Percentiles rank a stretch among this genome's conserved stretches.
Conservation (phyloP, 2,329 filamentous ascomycete genomes). For the Trichoderma atrobrunneum region DNA sequence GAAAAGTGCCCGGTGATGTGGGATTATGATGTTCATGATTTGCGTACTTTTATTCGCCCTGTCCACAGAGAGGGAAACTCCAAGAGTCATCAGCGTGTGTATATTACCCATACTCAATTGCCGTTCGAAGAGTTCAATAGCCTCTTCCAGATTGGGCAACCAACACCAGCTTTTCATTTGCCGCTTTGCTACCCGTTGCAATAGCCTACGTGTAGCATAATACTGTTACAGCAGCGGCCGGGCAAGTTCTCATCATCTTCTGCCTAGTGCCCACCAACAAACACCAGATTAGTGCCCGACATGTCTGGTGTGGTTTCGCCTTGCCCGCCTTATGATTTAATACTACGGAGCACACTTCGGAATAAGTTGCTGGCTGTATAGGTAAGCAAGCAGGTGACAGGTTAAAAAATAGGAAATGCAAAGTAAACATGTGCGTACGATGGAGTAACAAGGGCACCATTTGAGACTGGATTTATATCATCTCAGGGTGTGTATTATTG, state of each 20-base stretch:
- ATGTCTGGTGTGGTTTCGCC: background rate
- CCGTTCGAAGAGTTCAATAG: background rate
- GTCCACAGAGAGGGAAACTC: background rate
- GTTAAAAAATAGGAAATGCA: background rate
- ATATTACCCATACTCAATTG: background rate
- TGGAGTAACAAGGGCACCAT: background rate
- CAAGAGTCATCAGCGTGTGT: background rate
- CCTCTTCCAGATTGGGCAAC: background rate
- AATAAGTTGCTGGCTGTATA: background rate
- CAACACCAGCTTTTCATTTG: background rate
- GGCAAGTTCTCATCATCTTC: background rate
- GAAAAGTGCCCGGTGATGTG: background rate
- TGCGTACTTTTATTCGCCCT: background rate
- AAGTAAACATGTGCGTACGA: background rate
- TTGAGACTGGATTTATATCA: background rate
- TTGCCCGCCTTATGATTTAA: background rate
- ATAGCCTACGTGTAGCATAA: background rate
- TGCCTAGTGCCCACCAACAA: background rate
- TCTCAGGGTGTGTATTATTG: background rate
- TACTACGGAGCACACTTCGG: background rate
- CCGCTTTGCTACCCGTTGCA: background rate
- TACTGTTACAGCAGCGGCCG: background rate
- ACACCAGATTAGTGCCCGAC: background rate
- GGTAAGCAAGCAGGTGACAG: background rate
- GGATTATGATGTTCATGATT: background rate